phyloP scores from a whole-genome alignment of 352 stramenopile genomes.

The Pythium sp. region DNA sequence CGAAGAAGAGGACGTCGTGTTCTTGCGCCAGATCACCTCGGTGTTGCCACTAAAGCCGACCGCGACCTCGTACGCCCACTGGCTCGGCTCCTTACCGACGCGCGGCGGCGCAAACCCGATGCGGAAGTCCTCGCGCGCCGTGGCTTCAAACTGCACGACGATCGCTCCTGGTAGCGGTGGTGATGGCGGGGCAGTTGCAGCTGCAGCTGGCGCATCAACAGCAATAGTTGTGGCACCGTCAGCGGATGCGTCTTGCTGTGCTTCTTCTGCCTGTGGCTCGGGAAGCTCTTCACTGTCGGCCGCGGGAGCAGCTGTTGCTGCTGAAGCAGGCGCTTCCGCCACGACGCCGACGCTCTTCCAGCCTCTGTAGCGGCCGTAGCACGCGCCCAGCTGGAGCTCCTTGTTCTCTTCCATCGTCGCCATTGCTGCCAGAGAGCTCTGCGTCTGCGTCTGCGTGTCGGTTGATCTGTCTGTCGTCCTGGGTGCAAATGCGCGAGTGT shows the following conservation, averaged over 20 bases:
- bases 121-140: slow-evolving; percentile 59
- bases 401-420: slow-evolving; percentile 15
- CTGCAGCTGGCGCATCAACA: background rate
- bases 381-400: slow-evolving; percentile 45
- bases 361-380: slow-evolving; percentile 54
- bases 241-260: background rate
- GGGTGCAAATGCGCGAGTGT: background rate
- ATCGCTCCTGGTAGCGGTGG: slow-evolving; percentile 28
- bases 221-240: background rate
- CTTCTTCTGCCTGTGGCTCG: background rate
- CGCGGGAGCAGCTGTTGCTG: slow-evolving; percentile 2
- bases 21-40: slow-evolving; percentile 68
- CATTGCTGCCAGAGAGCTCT: background rate
- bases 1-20: slow-evolving; percentile 9
- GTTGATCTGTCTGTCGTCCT: background rate
- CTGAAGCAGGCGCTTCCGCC: background rate
- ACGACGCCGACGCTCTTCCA: slow-evolving; percentile 30
- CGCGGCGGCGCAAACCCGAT: slow-evolving; percentile 52
- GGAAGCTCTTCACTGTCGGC: slow-evolving; percentile 17
- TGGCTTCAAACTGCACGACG: slow-evolving; percentile 70
- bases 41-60: slow-evolving; percentile 74
- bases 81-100: slow-evolving; percentile 12
- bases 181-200: background rate
- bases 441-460: background rate
- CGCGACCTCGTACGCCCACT: slow-evolving; percentile 68